Conservation (phyloP, 441 rosid genomes). For the Capsella rubella region DNA sequence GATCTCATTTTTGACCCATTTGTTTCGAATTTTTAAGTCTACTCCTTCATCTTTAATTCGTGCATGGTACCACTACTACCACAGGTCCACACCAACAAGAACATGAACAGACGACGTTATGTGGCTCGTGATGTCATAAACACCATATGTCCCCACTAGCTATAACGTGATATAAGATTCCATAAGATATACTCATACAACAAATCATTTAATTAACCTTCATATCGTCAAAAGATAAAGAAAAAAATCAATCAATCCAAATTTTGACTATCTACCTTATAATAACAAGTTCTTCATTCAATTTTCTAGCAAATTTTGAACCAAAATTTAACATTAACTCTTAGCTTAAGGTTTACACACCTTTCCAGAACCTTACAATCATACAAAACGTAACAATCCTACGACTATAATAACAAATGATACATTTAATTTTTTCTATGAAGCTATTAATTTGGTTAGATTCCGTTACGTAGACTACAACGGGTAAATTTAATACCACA, state of each 20-base stretch:
- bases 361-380: neutral
- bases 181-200: neutral
- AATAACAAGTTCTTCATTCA: neutral
- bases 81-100: conserved; percentile 32
- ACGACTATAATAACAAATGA: conserved; percentile 3
- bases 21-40: neutral
- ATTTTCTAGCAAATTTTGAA: neutral
- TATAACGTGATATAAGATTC: neutral
- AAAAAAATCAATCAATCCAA: neutral
- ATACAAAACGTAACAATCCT: conserved; percentile 7
- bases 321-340: neutral
- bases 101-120: conserved; percentile 28
- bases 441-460: neutral
- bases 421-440: neutral
- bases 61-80: neutral
- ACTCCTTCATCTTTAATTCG: neutral
- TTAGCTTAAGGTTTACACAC: neutral
- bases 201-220: neutral
- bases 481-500: conserved; percentile 1
- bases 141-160: conserved; percentile 25
- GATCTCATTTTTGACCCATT: neutral
- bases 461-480: conserved; percentile 14
- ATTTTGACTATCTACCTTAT: neutral
- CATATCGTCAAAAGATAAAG: neutral
- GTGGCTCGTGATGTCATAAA: conserved; percentile 42